These are phyloP conservation scores for Candida anutae DNA, from an alignment of 1,139 yeast species.

Conservation along the genomic window DNA sequence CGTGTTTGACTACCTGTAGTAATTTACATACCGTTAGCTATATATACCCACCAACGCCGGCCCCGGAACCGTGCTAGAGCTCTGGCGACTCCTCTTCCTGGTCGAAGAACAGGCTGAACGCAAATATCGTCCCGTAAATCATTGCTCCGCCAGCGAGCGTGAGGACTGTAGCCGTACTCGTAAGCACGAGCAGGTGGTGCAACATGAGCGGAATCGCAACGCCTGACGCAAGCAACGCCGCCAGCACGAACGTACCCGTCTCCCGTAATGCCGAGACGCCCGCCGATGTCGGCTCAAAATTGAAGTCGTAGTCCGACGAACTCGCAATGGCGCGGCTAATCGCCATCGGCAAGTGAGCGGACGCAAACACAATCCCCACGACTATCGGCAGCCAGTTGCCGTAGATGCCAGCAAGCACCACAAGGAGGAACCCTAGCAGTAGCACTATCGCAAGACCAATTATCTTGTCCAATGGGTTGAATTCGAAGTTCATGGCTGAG, in stretches of 20 bases:
- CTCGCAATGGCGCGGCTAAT: conserved; percentile 26
- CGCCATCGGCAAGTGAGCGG: conserved; percentile 66
- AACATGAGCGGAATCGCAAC: conserved; percentile 59
- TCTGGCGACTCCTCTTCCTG: conserved; percentile 37
- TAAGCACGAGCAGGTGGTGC: conserved; percentile 56
- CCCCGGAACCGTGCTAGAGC: no score
- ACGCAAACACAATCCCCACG: conserved; percentile 42
- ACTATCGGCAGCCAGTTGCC: conserved; percentile 75
- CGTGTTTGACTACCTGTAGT: no score
- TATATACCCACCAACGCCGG: no score
- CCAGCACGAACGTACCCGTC: conserved; percentile 61
- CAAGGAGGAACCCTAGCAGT: conserved; percentile 70
- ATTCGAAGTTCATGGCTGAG: conserved; percentile 24
- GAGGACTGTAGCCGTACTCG: conserved; percentile 51
- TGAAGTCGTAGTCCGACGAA: conserved; percentile 37
- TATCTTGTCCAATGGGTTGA: conserved; percentile 64
- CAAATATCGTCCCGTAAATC: conserved; percentile 65
- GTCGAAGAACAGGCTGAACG: conserved; percentile 66
- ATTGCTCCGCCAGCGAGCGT: conserved; percentile 63
- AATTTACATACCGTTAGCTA: no score
- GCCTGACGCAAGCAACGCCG: conserved; percentile 59
- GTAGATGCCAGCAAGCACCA: conserved; percentile 68
- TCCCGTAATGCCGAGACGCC: conserved; percentile 35
- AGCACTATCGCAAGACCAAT: conserved; percentile 66
- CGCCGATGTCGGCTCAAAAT: conserved; percentile 31